Base-by-base conservation (phyloP, 495 filamentous ascomycete genomes). In the Neurospora sp. region DNA sequence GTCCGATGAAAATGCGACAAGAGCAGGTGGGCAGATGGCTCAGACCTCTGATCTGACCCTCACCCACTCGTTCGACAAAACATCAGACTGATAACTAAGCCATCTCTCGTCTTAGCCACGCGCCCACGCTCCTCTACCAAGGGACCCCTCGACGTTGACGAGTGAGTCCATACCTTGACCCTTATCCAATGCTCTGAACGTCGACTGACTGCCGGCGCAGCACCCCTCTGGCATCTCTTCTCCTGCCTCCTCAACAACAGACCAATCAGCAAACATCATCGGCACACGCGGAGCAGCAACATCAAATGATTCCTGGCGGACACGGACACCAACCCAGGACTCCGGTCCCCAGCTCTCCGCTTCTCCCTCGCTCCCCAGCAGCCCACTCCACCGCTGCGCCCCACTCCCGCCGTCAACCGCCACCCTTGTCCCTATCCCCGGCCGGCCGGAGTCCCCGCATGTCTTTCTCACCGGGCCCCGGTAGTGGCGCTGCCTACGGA, bases 61-160 rank as follows among this genome's bases (percentile, higher is more conserved):
- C 31, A 34, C 19, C 43, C 43, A 21, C 43, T 10, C 17, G 43
- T 45, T 45, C n/a, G n/a, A 48, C 43, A 48, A 59, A 15, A 28
- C 42, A 10, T 40, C 13, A 15, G 70, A 28, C 70, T 71, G 34
- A 71, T 13, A 62, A 43, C 15, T 8, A 19, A 42, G 54, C 31
- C 19, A 43, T 42, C 39, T 38, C 34, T 66, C 31, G 37, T 39
- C 10, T 15, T 78, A 87, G 83, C 84, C 69, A 82, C 83, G 10
- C 82, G 85, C 4, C 84, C 84, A 1, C 81, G 85, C 66, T 83
- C 85, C 8, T 85, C 87, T 17, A 90, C 88, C 10, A 87, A 86
- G 73, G 88, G 88, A 1, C 88, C 88, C 0, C 81, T 90, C 2
- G 88, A 90, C 70, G 79, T 81, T 40, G 83, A 81, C 74, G 87